A percentile compares a stretch with the other conserved stretches of the same genome.
Evolutionary conservation across 768 basidiomycete species (phyloP).

Genomic region (Termitomyces sp.): DNA sequence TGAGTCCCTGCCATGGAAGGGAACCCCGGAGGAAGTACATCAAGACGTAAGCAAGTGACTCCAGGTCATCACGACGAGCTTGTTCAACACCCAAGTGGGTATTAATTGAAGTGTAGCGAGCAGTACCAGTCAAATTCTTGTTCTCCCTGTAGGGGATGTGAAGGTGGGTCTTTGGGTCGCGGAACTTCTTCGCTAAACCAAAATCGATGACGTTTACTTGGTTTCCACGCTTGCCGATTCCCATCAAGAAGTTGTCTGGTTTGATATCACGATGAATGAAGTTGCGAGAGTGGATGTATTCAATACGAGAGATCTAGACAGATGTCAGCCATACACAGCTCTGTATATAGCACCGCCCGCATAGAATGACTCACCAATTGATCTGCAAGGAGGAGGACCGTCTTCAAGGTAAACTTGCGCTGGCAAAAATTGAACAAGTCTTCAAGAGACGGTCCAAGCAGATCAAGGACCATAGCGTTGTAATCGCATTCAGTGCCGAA

Average conservation of each 20-base stretch:
- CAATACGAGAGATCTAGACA: conserved; percentile 89
- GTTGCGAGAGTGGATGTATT: conserved; percentile 99
- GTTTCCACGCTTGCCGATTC: conserved; percentile 98
- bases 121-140: conserved; percentile 99
- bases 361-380: conserved; percentile 67
- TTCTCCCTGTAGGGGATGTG: conserved; percentile 99
- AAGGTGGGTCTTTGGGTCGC: conserved; percentile 98
- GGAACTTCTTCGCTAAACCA: conserved; percentile 98
- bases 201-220: conserved; percentile 99
- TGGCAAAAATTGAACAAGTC: conserved; percentile 95
- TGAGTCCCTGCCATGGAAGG: conserved; percentile 98
- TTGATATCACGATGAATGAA: conserved; percentile 98
- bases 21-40: conserved; percentile 99
- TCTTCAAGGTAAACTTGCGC: conserved; percentile 97
- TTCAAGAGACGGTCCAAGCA: conserved; percentile 88
- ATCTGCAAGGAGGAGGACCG: conserved; percentile 92
- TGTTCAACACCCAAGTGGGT: conserved; percentile 98
- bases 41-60: conserved; percentile 97
- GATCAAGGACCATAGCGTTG: conserved; percentile 99
- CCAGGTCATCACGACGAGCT: conserved; percentile 95
- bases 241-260: conserved; percentile 99
- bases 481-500: conserved; percentile 96
- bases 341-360: conserved; percentile 14
- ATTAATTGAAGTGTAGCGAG: conserved; percentile 99
- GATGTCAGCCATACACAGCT: conserved; percentile 14